phyloP scores from a whole-genome alignment of 139 green algal species.

The Tetradesmus obliquus region DNA sequence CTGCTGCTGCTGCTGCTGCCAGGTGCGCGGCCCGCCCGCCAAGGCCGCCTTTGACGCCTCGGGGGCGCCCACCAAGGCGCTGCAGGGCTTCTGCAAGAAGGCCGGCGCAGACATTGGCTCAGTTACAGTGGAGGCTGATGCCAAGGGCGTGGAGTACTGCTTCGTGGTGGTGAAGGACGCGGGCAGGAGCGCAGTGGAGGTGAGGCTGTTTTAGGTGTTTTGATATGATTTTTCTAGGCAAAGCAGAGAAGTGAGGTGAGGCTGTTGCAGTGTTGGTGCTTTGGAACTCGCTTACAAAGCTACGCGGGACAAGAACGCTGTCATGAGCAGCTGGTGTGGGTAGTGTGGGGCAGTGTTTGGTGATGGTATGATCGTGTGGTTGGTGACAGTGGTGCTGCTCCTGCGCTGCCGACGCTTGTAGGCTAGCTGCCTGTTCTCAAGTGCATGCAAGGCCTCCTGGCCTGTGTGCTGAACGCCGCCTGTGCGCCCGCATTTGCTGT shows the following conservation, averaged over 20 bases:
- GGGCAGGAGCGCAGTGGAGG: slow-evolving; percentile 68
- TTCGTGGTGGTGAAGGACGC: slow-evolving; percentile 79
- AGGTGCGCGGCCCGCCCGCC: slow-evolving; percentile 90
- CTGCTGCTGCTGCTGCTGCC: background rate
- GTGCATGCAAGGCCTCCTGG: too few relatives aligned
- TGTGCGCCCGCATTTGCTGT: too few relatives aligned
- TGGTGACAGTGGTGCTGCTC: too few relatives aligned
- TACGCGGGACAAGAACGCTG: too few relatives aligned
- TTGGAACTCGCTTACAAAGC: too few relatives aligned
- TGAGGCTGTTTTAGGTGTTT: slow-evolving; percentile 27
- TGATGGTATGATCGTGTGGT: too few relatives aligned
- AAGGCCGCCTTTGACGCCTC: slow-evolving; percentile 78
- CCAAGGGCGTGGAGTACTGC: slow-evolving; percentile 95
- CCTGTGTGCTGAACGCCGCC: too few relatives aligned
- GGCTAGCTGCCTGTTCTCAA: too few relatives aligned
- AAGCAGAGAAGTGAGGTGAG: background rate
- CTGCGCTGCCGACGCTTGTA: too few relatives aligned
- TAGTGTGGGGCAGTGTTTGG: too few relatives aligned
- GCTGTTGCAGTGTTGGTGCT: background rate
- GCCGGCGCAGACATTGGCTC: slow-evolving; percentile 72
- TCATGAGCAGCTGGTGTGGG: too few relatives aligned
- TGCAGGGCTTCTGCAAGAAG: slow-evolving; percentile 95
- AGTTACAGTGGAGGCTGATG: slow-evolving; percentile 75
- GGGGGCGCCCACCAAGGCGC: slow-evolving; percentile 87
- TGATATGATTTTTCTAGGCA: background rate